Percentiles rank a stretch among this genome's conserved stretches.
Conservation (phyloP, 1,284 basidiomycete genomes). For the Austroboletus niveus region DNA sequence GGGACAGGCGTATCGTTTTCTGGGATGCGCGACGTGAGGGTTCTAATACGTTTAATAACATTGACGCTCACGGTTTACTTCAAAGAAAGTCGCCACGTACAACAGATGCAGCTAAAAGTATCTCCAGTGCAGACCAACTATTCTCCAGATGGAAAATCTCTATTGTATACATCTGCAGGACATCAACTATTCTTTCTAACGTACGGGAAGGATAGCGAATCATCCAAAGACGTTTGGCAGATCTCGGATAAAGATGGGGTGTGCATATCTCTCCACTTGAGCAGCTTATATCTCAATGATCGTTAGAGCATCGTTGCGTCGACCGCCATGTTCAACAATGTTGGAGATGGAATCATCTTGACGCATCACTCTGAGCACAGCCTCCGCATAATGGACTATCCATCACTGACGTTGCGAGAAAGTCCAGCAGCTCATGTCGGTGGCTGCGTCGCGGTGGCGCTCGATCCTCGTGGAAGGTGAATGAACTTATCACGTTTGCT, state of each 20-base stretch:
- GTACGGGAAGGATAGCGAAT: slow-evolving; percentile 51
- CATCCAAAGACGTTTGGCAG: slow-evolving; percentile 60
- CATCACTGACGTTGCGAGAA: slow-evolving; percentile 54
- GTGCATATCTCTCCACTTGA: slow-evolving; percentile 4
- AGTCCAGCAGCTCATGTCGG: slow-evolving; percentile 69
- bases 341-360: slow-evolving; percentile 65
- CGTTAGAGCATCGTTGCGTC: slow-evolving; percentile 45
- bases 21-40: slow-evolving; percentile 76
- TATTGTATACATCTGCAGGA: slow-evolving; percentile 60
- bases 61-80: slow-evolving; percentile 13
- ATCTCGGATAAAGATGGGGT: slow-evolving; percentile 48
- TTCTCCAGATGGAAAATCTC: slow-evolving; percentile 63
- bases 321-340: slow-evolving; percentile 68
- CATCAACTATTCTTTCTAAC: slow-evolving; percentile 60
- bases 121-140: slow-evolving; percentile 65
- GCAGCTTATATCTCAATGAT: neutral
- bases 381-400: slow-evolving; percentile 66
- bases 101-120: slow-evolving; percentile 54
- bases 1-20: slow-evolving; percentile 69
- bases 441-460: slow-evolving; percentile 68
- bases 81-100: slow-evolving; percentile 64
- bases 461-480: slow-evolving; percentile 72
- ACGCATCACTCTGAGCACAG: slow-evolving; percentile 60
- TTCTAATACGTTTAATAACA: neutral
- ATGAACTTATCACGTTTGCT: slow-evolving; percentile 4